Evolutionary conservation across 2,329 filamentous ascomycete species (phyloP).

Genomic region (Lojkania enalia): DNA sequence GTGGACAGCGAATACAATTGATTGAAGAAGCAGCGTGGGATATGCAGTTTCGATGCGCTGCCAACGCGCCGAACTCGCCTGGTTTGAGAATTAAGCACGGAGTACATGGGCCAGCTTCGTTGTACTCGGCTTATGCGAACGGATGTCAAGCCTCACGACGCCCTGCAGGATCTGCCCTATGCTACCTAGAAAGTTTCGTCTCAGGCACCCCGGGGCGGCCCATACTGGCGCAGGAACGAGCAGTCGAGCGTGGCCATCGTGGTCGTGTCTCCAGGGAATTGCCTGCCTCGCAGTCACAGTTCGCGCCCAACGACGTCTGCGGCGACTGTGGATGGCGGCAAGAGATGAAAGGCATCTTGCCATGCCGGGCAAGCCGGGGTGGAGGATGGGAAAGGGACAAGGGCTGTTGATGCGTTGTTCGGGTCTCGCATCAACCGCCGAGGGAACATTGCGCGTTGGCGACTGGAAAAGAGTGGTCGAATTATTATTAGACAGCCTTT

Average conservation of each 20-base stretch:
- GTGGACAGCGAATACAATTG: constrained; percentile 19
- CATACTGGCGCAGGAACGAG: constrained; percentile 9
- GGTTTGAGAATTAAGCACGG: neutral
- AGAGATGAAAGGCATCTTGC: constrained; percentile 23
- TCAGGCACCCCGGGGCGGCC: constrained; percentile 22
- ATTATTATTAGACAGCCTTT: constrained; percentile 6
- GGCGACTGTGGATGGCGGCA: constrained; percentile 18
- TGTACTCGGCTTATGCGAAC: constrained; percentile 22
- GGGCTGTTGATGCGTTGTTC: constrained; percentile 31
- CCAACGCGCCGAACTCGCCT: neutral
- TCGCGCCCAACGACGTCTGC: constrained; percentile 12
- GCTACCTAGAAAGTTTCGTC: constrained; percentile 22
- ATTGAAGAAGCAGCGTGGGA: constrained; percentile 7
- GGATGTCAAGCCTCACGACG: constrained; percentile 12
- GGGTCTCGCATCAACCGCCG: constrained; percentile 16
- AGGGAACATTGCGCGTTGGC: constrained; percentile 22
- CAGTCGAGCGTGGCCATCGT: constrained; percentile 1
- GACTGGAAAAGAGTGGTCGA: constrained; percentile 19
- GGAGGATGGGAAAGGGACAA: constrained; percentile 6
- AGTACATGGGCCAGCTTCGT: constrained; percentile 1
- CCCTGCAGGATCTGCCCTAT: constrained; percentile 16
- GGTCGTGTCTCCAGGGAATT: constrained; percentile 7
- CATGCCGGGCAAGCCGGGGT: constrained; percentile 16
- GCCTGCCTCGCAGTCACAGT: constrained; percentile 6
- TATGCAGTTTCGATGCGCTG: constrained; percentile 1